Evolutionary conservation across 2,329 filamentous ascomycete species (phyloP).

Genomic region (Aureobasidium sp.): DNA sequence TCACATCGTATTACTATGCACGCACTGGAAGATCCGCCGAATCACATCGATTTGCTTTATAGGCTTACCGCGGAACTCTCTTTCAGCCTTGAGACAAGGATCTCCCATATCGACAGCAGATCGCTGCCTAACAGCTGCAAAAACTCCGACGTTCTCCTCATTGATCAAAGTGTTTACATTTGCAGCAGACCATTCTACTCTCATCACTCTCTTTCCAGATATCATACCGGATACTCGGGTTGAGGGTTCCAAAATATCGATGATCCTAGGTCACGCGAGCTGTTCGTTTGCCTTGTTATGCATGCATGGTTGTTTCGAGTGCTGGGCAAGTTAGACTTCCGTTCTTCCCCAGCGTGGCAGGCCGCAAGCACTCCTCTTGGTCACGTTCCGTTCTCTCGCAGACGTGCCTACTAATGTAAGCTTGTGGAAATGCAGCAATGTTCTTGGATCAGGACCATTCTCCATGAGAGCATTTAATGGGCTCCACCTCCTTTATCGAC

Average conservation of each 20-base stretch:
- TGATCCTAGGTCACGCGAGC: not conserved
- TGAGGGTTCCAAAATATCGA: not conserved
- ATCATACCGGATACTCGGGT: not conserved
- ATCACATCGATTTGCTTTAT: not conserved
- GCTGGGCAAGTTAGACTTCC: not conserved
- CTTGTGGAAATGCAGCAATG: not conserved
- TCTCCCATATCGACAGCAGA: not conserved
- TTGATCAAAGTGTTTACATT: not conserved
- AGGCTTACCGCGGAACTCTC: not conserved
- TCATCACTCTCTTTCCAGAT: not conserved
- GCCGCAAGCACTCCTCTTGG: not conserved
- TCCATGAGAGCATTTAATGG: not conserved
- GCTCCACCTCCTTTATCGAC: not conserved
- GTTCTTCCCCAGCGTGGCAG: not conserved
- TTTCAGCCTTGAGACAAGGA: not conserved
- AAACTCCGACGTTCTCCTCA: not conserved
- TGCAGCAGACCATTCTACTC: not conserved
- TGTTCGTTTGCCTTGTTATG: slow-evolving; percentile 5
- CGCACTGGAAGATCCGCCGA: not conserved
- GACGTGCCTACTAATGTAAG: not conserved
- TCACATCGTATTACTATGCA: not conserved
- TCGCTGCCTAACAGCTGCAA: not conserved
- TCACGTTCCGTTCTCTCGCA: not conserved
- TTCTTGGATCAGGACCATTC: not conserved
- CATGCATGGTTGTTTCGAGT: slow-evolving; percentile 1